Base-by-base conservation (phyloP, 345 rosid species). In the Alliaria petiolata region DNA sequence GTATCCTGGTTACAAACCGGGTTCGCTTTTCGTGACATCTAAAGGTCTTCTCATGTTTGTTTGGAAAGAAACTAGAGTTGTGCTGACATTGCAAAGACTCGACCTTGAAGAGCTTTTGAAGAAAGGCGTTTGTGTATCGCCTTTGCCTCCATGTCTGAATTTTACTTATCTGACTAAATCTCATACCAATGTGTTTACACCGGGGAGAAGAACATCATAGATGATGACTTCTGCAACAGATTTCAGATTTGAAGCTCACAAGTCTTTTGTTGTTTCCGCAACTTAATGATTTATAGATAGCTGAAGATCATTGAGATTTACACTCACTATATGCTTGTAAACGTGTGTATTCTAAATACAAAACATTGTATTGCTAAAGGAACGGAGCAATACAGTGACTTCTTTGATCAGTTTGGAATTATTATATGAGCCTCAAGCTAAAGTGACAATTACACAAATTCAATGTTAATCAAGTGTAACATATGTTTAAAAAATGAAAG, bases 1-100 rank as follows among this genome's bases (percentile, higher is more conserved):
- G 15, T 85, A 88, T 82, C 91, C 96, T 1, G 87, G 91, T 53
- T 78, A 90, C 43, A 85, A 85, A 81, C 91, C 93, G 4, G 93
- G 96, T 64, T 81, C 87, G 7, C 89, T 90, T 62, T 87, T 70
- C 68, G 83, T 83, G 33, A 78, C 78, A 53, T 78, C 79, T 46
- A 76, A 79, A 75, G 91, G 80, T 67, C 72, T 86, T 49, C 89
- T 90, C 34, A 89, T 87, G 39, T 90, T 88, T 62, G 72, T 88
- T 44, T 88, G 96, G 93, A 81, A 86, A 76, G 93, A 88, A 59
- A 81, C 93, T 3, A 80, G 73, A 72, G 82, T 46, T 49, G 83
- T 88, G 66, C 76, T 88, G 77, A 90, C 92, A 42, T 46, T 90
- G 83, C 87, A 88, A 82, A 83, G 90, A 78, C 85, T 90, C 56